Evolutionary conservation across 306 rosid species (phyloP), one percentile per base, ranked within the genome.

Genomic region (Pachyrhizus erosus): DNA sequence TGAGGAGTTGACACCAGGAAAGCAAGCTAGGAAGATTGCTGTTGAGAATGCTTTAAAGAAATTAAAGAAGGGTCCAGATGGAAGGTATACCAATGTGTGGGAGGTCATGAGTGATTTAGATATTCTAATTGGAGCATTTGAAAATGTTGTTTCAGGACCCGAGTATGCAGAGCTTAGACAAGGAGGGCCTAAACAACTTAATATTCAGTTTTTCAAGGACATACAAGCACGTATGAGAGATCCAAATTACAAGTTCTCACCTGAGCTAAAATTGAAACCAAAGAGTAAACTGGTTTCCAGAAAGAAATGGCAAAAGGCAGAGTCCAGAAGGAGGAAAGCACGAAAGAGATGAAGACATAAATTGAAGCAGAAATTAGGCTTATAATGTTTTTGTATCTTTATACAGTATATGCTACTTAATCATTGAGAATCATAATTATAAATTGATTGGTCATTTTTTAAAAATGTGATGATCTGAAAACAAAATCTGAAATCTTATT

Each of bases 41-140:
- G 97, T 94, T 57, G 98, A 87, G 86, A 92, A 92, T 81, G 98
- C 97, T 76, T 81, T 92, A 46, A 88, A 88, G 85, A 94, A 92
- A 86, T 72, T 94, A 84, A 94, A 92, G 88, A 91, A 89, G 83
- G 97, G 98, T 57, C 96, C 98, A 23, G 97, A 94, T 21, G 97
- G 98, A 42, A 86, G 96, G 18, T 94, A 90, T 75, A 85, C 85
- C 26, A 92, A 94, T 83, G 89, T 76, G 76, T 92, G 97, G 97
- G 96, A 94, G 89, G 89, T 92, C 71, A 94, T 92, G 96, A 91
- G 93, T 87, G 97, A 94, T 86, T 0, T 89, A 58, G 93, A 92
- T 82, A 92, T 92, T 84, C 86, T 94, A 7, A 87, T 92, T 61
- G 98, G 97, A 64, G 96, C 98, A 68, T 94, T 92, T 70, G 98